Evolutionary conservation across 176 grass and related monocot genomes (phyloP).

Genomic region (Alopecurus myosuroides): DNA sequence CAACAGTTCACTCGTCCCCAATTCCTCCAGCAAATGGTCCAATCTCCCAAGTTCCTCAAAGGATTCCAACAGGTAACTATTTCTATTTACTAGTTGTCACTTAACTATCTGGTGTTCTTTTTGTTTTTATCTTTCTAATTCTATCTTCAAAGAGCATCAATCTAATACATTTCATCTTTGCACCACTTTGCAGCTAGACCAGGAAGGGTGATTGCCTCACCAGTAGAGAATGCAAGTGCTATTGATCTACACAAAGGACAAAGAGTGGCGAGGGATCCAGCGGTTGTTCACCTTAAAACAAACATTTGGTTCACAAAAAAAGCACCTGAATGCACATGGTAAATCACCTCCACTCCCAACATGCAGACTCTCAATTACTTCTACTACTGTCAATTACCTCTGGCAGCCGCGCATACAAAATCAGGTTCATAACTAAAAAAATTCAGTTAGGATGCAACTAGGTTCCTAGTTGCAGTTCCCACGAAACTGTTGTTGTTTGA

Average conservation of each 20-base stretch:
- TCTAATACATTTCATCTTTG: slow-evolving; percentile 5
- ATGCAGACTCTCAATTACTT: too few species aligned
- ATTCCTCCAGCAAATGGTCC: slow-evolving; percentile 30
- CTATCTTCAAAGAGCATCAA: background rate
- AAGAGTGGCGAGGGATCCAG: slow-evolving; percentile 43
- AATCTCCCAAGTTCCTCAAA: slow-evolving; percentile 41
- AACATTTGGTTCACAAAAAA: too few species aligned
- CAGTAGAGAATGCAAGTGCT: background rate
- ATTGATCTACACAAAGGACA: slow-evolving; percentile 30
- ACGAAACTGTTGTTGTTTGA: too few species aligned
- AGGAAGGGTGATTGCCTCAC: slow-evolving; percentile 63
- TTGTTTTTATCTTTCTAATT: background rate
- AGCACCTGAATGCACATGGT: too few species aligned
- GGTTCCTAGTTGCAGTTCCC: too few species aligned
- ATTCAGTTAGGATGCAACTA: too few species aligned
- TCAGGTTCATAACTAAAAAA: too few species aligned
- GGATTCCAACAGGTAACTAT: slow-evolving; percentile 64
- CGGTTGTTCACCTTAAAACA: too few species aligned
- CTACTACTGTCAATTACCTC: too few species aligned
- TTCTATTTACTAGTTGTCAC: too few species aligned
- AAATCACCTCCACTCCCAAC: too few species aligned
- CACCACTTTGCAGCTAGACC: slow-evolving; percentile 51
- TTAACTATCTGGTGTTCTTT: background rate
- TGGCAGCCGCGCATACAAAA: too few species aligned
- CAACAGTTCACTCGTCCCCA: slow-evolving; percentile 57